These are phyloP conservation scores for Blastobotrys muscicola DNA, from an alignment of 805 yeast genomes.

Conservation along the genomic window DNA sequence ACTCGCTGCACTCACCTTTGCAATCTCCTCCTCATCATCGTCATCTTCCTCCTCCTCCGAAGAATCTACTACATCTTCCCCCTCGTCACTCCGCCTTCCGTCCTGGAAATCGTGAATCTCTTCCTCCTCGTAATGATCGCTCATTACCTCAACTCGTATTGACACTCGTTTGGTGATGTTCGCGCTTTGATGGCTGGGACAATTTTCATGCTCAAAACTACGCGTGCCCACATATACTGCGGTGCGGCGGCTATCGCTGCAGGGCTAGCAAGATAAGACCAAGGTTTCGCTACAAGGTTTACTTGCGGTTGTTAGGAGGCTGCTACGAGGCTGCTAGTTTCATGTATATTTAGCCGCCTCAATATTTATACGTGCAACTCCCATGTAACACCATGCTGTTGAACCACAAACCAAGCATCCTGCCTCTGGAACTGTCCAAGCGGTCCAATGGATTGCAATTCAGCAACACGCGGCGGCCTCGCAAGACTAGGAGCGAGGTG, in stretches of 20 bases:
- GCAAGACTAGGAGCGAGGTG: too few relatives aligned
- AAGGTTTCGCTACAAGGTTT: too few relatives aligned
- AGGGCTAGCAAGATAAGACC: too few relatives aligned
- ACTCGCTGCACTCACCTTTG: slow-evolving; percentile 30
- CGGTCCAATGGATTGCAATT: not conserved
- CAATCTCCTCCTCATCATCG: slow-evolving; percentile 84
- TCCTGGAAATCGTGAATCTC: slow-evolving; percentile 12
- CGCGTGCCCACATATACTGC: not conserved
- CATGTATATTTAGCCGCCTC: too few relatives aligned
- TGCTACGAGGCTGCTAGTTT: too few relatives aligned
- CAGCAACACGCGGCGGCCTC: too few relatives aligned
- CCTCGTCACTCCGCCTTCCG: slow-evolving; percentile 17
- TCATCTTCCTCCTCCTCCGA: slow-evolving; percentile 90
- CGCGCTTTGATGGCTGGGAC: not conserved
- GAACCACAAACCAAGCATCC: too few relatives aligned
- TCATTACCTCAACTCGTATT: slow-evolving; percentile 4
- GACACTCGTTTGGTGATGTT: not conserved
- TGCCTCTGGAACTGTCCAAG: not conserved
- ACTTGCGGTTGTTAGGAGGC: too few relatives aligned
- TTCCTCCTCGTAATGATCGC: slow-evolving; percentile 4
- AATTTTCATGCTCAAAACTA: not conserved
- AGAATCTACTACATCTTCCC: slow-evolving; percentile 40
- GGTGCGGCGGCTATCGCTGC: not conserved
- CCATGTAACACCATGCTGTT: too few relatives aligned
- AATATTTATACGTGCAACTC: too few relatives aligned